Base-by-base conservation (phyloP, 345 rosid genomes). In the Brassica incana region DNA sequence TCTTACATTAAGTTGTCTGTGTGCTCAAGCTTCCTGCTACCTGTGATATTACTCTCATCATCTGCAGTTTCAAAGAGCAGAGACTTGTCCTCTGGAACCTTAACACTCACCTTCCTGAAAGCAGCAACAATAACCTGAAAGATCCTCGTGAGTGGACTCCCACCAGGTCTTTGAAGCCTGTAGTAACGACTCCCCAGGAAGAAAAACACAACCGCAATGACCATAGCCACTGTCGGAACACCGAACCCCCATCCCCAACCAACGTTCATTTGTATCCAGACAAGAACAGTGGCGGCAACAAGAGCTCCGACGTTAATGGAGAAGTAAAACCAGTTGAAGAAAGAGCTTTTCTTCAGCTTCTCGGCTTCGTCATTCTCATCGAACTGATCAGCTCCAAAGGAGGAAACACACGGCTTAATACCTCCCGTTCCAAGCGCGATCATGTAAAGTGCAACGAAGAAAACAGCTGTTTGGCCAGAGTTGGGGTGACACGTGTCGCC, bases 211-310 rank as follows among this genome's bases (percentile, higher is more conserved):
- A 93, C 86, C 0, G 99, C 99, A 74, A 91, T 40, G 61, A 85
- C 91, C 98, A 95, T 95, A 0, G 95, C 93, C 11, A 80, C 98
- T 0, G 98, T 87, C 2, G 99, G 97, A 71, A 95, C 67, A 71
- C 99, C 98, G 61, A 95, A 95, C 3, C 98, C 98, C 97, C 97
- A 95, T 4, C 88, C 95, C 99, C 98, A 93, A 14, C 98, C 95
- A 6, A 93, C 99, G 65, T 95, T 91, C 97, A 91, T 95, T 81
- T 95, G 98, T 72, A 91, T 89, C 93, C 94, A 95, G 48, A 95
- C 98, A 77, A 95, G 85, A 50, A 95, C 89, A 5, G 96, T 91
- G 8, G 99, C 87, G 38, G 96, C 99, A 65, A 95, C 58, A 23
- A 95, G 91, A 5, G 97, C 98, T 38, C 98, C 99, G 4, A 95